A percentile compares a stretch with the other conserved stretches of the same genome.
These are phyloP conservation scores for Teratosphaeriaceae sp. DNA, from an alignment of 2,329 filamentous ascomycete species.

Conservation along the genomic window DNA sequence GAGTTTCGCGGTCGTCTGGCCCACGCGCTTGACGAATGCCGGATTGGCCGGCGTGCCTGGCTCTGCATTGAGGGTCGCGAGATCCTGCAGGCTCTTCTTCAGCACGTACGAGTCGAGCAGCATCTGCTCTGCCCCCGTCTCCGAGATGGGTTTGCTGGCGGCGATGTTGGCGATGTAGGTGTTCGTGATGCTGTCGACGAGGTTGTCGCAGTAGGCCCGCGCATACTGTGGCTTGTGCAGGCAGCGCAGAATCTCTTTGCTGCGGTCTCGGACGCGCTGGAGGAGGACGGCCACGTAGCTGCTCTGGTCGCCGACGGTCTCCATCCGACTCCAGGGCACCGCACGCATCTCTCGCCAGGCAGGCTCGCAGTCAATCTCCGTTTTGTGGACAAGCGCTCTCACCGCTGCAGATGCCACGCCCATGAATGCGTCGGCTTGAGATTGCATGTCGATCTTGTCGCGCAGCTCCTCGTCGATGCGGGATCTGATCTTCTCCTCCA, in stretches of 20 bases:
- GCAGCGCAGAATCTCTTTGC: constrained; percentile 66
- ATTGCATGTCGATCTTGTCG: constrained; percentile 76
- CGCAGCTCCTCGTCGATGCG: constrained; percentile 76
- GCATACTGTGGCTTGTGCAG: constrained; percentile 91
- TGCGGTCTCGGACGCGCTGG: constrained; percentile 61
- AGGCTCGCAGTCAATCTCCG: constrained; percentile 75
- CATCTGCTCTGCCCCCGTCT: constrained; percentile 97
- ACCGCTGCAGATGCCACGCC: constrained; percentile 87
- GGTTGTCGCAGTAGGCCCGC: constrained; percentile 86
- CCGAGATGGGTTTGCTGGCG: constrained; percentile 82
- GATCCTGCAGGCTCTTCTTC: constrained; percentile 67
- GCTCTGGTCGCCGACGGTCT: constrained; percentile 88
- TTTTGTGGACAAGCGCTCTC: constrained; percentile 72
- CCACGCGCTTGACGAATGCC: constrained; percentile 79
- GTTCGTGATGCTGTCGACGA: constrained; percentile 80
- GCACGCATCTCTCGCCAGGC: constrained; percentile 97
- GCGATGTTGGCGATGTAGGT: constrained; percentile 79
- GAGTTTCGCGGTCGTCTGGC: constrained; percentile 74
- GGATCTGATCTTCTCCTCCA: constrained; percentile 91
- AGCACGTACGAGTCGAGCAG: constrained; percentile 89
- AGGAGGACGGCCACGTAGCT: constrained; percentile 82
- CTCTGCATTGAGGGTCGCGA: constrained; percentile 57
- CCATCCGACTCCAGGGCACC: constrained; percentile 89
- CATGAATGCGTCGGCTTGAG: constrained; percentile 90
- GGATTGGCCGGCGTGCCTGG: constrained; percentile 47